These are phyloP conservation scores for Daldinia sp. DNA, from an alignment of 2,329 filamentous ascomycete genomes.

Conservation along the genomic window DNA sequence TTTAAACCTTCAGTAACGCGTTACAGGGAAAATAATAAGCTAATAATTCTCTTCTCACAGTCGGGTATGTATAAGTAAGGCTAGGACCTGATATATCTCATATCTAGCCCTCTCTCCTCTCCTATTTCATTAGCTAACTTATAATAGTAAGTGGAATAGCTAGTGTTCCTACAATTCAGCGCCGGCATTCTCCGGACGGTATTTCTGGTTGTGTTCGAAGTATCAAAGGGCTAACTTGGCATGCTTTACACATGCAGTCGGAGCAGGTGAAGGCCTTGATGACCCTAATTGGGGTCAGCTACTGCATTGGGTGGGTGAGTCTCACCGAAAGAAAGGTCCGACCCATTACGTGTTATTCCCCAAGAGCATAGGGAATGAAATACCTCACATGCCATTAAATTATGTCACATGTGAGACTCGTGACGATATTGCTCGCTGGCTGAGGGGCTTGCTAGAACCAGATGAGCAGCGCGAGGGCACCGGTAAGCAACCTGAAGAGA, in stretches of 20 bases:
- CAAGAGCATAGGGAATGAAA: neutral
- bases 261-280: constrained; percentile 24
- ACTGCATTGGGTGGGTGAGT: constrained; percentile 27
- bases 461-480: neutral
- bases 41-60: neutral
- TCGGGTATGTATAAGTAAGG: neutral
- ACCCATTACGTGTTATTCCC: neutral
- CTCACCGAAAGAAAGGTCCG: neutral
- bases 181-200: neutral
- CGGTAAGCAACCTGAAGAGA: neutral
- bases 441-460: neutral
- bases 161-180: neutral
- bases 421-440: neutral
- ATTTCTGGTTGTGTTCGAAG: neutral
- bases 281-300: constrained; percentile 31
- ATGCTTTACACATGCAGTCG: constrained; percentile 22
- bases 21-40: neutral
- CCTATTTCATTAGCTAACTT: neutral
- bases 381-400: neutral
- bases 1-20: neutral
- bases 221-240: constrained; percentile 12
- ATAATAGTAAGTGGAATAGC: neutral
- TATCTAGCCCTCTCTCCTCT: neutral
- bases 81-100: no score
- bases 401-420: neutral